Base-by-base conservation (phyloP, 2,329 filamentous ascomycete species). In the Trichoderma koningii region DNA sequence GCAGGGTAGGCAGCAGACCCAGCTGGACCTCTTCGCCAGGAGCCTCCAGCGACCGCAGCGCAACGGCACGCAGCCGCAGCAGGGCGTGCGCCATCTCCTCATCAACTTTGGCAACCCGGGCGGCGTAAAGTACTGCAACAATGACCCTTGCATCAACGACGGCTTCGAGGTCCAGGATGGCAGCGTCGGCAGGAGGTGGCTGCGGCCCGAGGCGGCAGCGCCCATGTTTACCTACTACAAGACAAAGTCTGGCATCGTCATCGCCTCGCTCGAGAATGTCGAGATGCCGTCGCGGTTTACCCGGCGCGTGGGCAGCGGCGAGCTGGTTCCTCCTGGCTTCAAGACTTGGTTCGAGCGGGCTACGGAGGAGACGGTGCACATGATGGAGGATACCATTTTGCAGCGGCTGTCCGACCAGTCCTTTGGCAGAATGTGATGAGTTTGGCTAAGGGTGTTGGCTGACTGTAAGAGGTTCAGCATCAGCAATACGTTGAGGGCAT, bases 31-130 rank as follows among this genome's bases (percentile, higher is more conserved):
- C 21, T 55, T 60, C 17, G 59, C 66, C 45, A 44, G 50, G 23
- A 38, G 59, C n/a, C 28, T 62, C 5, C 59, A 53, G 26, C 62
- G 60, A 45, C 30, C 47, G 34, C 62, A 64, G 34, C 28, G n/a
- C 9, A 42, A 47, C 5, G 60, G 30, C 34, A 38, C 34, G 34
- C 34, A 38, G 2, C 21, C 21, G 7, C 61, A 57, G 30, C 62
- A 67, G 44, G 59, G 47, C 19, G 41, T 44, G 2, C 66, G 62
- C 26, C 45, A 51, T n/a, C 52, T 67, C 2, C 30, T 9, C 5
- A 68, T 69, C 62, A 66, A 56, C 42, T 69, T 71, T 45, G 69
- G 68, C n/a, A 69, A 68, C 34, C 69, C 68, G 2, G 66, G 64
- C 1, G 23, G 55, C 38, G 56, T 68, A 59, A 67, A 63, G 6